Evolutionary conservation across 345 rosid species (phyloP).

Genomic region (Acer yangbiense): DNA sequence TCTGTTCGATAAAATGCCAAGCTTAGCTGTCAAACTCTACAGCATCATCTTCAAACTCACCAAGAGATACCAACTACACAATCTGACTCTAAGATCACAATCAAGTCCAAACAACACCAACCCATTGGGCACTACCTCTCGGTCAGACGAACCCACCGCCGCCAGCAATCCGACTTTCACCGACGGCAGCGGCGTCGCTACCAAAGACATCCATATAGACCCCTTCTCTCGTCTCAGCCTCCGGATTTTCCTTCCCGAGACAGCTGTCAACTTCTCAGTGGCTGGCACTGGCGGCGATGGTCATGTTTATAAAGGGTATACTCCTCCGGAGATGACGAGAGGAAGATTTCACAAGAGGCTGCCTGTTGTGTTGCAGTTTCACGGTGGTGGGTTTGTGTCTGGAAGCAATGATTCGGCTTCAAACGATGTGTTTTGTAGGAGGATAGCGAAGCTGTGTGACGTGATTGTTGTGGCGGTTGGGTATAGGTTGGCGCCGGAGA

Average conservation of each 20-base stretch:
- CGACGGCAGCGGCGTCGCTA: conserved; percentile 52
- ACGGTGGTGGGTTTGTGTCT: conserved; percentile 90
- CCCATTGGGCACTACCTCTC: conserved; percentile 56
- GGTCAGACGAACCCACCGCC: conserved; percentile 53
- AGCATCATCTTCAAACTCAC: conserved; percentile 67
- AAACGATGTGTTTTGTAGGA: conserved; percentile 73
- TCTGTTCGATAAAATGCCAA: conserved; percentile 41
- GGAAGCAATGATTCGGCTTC: conserved; percentile 69
- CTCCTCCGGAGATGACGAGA: conserved; percentile 37
- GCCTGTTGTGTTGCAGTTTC: conserved; percentile 89
- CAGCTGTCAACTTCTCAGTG: conserved; percentile 35
- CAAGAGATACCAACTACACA: conserved; percentile 50
- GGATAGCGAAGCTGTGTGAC: conserved; percentile 73
- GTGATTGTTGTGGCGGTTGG: conserved; percentile 84
- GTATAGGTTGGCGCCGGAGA: conserved; percentile 87
- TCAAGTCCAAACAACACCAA: conserved; percentile 23
- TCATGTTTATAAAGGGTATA: conserved; percentile 58
- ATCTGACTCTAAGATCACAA: conserved; percentile 27
- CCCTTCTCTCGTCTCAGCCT: conserved; percentile 61
- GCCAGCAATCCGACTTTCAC: conserved; percentile 57
- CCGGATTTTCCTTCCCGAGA: conserved; percentile 71
- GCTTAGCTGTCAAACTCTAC: conserved; percentile 56
- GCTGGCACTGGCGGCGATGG: not conserved
- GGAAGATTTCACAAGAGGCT: conserved; percentile 43
- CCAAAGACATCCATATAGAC: conserved; percentile 76